phyloP scores from a whole-genome alignment of 768 basidiomycete species.

The Porpolomopsis calyptriformis region DNA sequence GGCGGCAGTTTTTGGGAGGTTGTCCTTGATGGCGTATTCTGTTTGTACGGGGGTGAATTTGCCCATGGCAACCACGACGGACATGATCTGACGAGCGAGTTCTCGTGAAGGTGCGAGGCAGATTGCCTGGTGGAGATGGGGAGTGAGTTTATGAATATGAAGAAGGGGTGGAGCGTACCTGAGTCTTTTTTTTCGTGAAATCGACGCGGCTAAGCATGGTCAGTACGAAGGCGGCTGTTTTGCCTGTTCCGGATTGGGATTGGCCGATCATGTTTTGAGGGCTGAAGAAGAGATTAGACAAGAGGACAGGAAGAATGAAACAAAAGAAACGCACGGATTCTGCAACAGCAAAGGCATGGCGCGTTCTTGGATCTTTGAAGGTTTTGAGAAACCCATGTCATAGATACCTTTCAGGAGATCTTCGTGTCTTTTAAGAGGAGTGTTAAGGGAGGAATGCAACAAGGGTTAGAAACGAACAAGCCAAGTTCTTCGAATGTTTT shows the following conservation, averaged over 20 bases:
- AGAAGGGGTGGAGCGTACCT: slow-evolving; percentile 35
- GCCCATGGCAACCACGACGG: slow-evolving; percentile 88
- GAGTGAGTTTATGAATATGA: not conserved
- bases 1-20: slow-evolving; percentile 53
- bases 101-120: slow-evolving; percentile 98
- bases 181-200: slow-evolving; percentile 70
- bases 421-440: slow-evolving; percentile 47
- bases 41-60: slow-evolving; percentile 90
- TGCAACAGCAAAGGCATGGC: slow-evolving; percentile 83
- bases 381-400: slow-evolving; percentile 92
- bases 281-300: slow-evolving; percentile 32
- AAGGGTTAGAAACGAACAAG: slow-evolving; percentile 45
- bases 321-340: slow-evolving; percentile 59
- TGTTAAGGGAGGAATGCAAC: not conserved
- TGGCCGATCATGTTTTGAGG: slow-evolving; percentile 98
- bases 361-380: slow-evolving; percentile 97
- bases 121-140: slow-evolving; percentile 51
- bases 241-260: slow-evolving; percentile 98
- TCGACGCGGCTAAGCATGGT: slow-evolving; percentile 96
- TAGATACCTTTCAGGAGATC: slow-evolving; percentile 92
- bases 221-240: slow-evolving; percentile 95
- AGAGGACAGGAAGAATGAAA: not conserved
- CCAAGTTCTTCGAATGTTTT: slow-evolving; percentile 96
- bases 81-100: slow-evolving; percentile 95
- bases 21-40: slow-evolving; percentile 91